These are phyloP conservation scores for Trichomonascaceae sp. DNA, from an alignment of 1,139 yeast species.

Conservation along the genomic window DNA sequence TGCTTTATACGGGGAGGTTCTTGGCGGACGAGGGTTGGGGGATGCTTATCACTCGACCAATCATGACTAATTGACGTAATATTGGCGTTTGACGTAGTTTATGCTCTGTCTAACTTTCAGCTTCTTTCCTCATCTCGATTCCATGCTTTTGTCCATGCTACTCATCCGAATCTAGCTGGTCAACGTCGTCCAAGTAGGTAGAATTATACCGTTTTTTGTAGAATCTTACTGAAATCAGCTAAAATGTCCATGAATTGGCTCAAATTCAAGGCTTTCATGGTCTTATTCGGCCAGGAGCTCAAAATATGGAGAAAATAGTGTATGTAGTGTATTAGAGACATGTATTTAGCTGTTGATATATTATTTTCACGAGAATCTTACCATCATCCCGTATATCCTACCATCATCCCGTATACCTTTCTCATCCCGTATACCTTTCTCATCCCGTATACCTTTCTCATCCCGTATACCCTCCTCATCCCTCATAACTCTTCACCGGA, in stretches of 20 bases:
- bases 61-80: background rate
- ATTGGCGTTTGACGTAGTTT: background rate
- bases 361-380: background rate
- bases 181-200: conserved; percentile 28
- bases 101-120: conserved; percentile 20
- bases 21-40: background rate
- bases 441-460: conserved; percentile 16
- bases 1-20: background rate
- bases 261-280: conserved; percentile 54
- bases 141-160: conserved; percentile 59
- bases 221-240: conserved; percentile 8
- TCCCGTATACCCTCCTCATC: conserved; percentile 17
- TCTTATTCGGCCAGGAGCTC: conserved; percentile 61
- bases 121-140: conserved; percentile 59
- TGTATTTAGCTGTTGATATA: no score
- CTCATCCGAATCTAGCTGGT: conserved; percentile 50
- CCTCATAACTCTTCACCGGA: conserved; percentile 25
- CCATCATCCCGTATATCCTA: no score
- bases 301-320: conserved; percentile 31
- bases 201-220: background rate
- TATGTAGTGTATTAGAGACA: background rate
- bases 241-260: conserved; percentile 22
- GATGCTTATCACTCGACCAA: no score
- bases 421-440: background rate
- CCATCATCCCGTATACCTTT: no score